These are phyloP conservation scores for Fusarium succisae DNA, from an alignment of 2,329 filamentous ascomycete species.

Conservation along the genomic window DNA sequence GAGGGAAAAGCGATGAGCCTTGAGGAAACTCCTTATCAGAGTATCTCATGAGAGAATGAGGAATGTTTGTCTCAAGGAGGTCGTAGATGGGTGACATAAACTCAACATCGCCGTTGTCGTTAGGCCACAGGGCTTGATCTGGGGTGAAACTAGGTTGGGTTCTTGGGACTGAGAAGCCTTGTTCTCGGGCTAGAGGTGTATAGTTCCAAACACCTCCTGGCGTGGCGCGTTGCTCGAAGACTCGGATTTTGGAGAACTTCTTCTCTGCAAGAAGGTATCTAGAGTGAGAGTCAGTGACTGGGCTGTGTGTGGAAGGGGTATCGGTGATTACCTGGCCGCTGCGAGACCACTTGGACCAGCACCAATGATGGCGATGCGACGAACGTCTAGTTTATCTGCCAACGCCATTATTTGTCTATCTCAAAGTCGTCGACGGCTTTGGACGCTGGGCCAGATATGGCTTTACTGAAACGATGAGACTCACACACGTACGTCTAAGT, in stretches of 20 bases:
- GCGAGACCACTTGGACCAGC: conserved; percentile 75
- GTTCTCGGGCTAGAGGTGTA: conserved; percentile 46
- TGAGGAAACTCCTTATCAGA: conserved; percentile 68
- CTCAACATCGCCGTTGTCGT: conserved; percentile 47
- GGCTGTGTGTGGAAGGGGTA: not conserved
- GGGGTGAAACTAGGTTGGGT: conserved; percentile 44
- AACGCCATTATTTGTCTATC: conserved; percentile 17
- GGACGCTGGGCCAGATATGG: too few relatives aligned
- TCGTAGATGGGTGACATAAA: conserved; percentile 80
- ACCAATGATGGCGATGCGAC: conserved; percentile 74
- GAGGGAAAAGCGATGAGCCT: conserved; percentile 72
- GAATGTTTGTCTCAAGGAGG: conserved; percentile 79
- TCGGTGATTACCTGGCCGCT: conserved; percentile 55
- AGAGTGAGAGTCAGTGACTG: not conserved
- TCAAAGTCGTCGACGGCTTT: not conserved
- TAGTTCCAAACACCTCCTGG: conserved; percentile 81
- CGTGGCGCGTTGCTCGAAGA: conserved; percentile 75
- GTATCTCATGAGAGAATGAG: conserved; percentile 75
- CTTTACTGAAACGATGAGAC: not conserved
- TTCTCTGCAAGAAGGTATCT: conserved; percentile 75
- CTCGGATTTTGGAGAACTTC: conserved; percentile 68
- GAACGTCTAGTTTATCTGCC: conserved; percentile 46
- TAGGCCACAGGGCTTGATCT: conserved; percentile 56
- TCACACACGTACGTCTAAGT: not conserved
- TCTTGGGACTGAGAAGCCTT: conserved; percentile 44